Base-by-base conservation (phyloP, 257 asterid species). In the Phtheirospermum japonicum region DNA sequence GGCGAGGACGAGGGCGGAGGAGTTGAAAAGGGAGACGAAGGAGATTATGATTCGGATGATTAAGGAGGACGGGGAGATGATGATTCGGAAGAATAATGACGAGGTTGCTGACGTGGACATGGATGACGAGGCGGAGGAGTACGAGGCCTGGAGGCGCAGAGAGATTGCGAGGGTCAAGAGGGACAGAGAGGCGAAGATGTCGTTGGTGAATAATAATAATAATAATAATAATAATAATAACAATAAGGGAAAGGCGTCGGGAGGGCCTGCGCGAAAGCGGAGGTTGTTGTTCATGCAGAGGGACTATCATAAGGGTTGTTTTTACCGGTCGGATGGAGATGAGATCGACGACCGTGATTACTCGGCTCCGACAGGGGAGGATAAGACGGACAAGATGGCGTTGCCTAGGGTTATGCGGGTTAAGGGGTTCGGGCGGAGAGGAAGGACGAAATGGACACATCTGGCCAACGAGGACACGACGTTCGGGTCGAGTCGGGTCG, bases 381-480 rank as follows among this genome's bases (percentile, higher is more conserved):
- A 90, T 74, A 90, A 76, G 80, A 80, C 88, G 91, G 85, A 90
- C 39, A 88, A 90, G 84, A 77, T 91, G 37, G 81, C 80, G 48
- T 76, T 88, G 73, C 98, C 98, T 6, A 88, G 85, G 75, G 89
- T 90, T 69, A 90, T 90, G 98, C 98, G 88, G 80, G 98, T 90
- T 68, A 90, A 90, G 76, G 94, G 85, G 80, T 90, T 90, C 49
- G 98, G 98, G 53, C 89, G 91, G 23, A 88, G 98, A 80, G 98
- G 98, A 74, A 84, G 95, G 81, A 85, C 96, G 8, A 90, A 90
- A 73, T 90, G 98, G 96, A 88, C 96, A 43, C 96, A 90, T 82
- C 95, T 90, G 65, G 95, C 85, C 72, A 82, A 85, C 16, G 96
- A 90, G 87, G 96, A 90, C 66, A 90, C 96, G 30, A 90, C 98